Evolutionary conservation across 352 stramenopile species (phyloP).

Genomic region (Phytophthora sansomeana): DNA sequence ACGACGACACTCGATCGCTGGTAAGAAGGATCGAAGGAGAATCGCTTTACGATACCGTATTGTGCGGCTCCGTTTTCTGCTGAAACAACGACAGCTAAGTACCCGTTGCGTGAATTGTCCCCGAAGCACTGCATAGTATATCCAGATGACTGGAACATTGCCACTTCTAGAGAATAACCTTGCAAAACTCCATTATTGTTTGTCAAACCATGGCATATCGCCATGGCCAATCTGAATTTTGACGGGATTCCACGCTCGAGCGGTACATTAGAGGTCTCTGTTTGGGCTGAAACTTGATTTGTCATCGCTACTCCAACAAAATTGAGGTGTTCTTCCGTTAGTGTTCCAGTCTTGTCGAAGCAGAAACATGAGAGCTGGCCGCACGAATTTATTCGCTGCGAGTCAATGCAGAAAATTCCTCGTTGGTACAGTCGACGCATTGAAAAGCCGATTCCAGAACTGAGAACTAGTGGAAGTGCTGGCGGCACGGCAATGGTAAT

Average conservation of each 20-base stretch:
- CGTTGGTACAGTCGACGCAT: slow-evolving; percentile 41
- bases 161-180: slow-evolving; percentile 58
- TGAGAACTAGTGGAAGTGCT: slow-evolving; percentile 64
- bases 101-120: slow-evolving; percentile 28
- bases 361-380: slow-evolving; percentile 63
- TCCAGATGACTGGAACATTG: slow-evolving; percentile 55
- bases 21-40: slow-evolving; percentile 55
- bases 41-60: slow-evolving; percentile 58
- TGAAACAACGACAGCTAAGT: slow-evolving; percentile 34
- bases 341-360: slow-evolving; percentile 73
- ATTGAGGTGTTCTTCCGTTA: slow-evolving; percentile 49
- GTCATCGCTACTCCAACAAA: slow-evolving; percentile 41
- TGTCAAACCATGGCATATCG: slow-evolving; percentile 55
- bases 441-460: slow-evolving; percentile 63
- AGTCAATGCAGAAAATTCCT: slow-evolving; percentile 72
- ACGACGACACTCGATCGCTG: slow-evolving; percentile 61
- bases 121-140: slow-evolving; percentile 32
- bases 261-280: too few relatives aligned
- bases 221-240: slow-evolving; percentile 45
- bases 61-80: not conserved
- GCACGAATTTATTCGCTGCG: slow-evolving; percentile 58
- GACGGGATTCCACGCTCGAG: slow-evolving; percentile 6
- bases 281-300: slow-evolving; percentile 1
- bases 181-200: slow-evolving; percentile 43
- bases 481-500: slow-evolving; percentile 72